Evolutionary conservation across 2,329 filamentous ascomycete genomes (phyloP).

Genomic region (Helotiales sp.): DNA sequence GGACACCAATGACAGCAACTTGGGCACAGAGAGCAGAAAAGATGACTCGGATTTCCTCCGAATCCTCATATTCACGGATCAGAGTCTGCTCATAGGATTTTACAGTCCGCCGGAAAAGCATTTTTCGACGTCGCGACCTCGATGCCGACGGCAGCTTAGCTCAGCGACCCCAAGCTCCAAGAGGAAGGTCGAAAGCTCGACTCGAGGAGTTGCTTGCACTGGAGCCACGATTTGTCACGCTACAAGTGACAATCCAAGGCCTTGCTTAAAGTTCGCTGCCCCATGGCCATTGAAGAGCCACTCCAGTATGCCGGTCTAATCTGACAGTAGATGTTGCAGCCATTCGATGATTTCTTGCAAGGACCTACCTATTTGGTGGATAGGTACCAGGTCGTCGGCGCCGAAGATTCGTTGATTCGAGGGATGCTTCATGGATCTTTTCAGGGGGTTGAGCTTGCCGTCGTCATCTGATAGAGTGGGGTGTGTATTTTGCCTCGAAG

Average conservation of each 20-base stretch:
- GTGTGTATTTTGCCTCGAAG: neutral
- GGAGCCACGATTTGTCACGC: neutral
- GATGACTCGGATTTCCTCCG: neutral
- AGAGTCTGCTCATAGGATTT: neutral
- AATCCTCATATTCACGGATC: neutral
- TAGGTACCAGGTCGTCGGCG: neutral
- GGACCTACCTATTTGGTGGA: neutral
- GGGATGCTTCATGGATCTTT: neutral
- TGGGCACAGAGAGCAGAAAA: neutral
- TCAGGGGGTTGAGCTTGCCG: neutral
- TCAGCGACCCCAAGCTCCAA: constrained; percentile 4
- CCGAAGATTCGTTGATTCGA: neutral
- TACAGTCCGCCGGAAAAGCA: neutral
- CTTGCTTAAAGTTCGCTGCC: neutral
- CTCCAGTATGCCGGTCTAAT: neutral
- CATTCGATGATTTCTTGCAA: neutral
- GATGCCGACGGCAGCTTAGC: neutral
- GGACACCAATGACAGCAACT: neutral
- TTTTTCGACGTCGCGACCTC: neutral
- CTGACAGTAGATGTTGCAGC: neutral
- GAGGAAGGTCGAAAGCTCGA: neutral
- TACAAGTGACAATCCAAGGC: neutral
- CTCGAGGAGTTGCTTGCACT: neutral
- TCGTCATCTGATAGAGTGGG: constrained; percentile 7
- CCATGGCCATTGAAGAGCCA: constrained; percentile 1